Evolutionary conservation across 306 rosid genomes (phyloP).

Genomic region (Cucumis hystrix): DNA sequence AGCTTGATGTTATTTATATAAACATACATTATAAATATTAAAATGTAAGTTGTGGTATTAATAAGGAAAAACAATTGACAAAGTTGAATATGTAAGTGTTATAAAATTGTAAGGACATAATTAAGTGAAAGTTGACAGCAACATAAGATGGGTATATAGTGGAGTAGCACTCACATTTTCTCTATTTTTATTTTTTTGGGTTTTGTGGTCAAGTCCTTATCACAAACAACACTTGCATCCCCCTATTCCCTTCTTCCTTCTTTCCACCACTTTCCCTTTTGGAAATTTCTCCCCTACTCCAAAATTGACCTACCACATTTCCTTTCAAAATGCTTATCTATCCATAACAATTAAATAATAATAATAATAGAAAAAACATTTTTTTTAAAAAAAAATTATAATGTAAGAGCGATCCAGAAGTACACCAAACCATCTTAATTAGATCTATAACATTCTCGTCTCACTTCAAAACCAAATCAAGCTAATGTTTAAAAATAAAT

Average conservation of each 20-base stretch:
- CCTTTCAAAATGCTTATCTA: not conserved
- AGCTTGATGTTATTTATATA: too few species aligned
- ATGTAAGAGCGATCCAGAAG: too few species aligned
- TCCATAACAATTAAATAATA: too few species aligned
- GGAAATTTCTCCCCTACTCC: not conserved
- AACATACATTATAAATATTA: not conserved
- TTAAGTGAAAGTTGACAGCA: constrained; percentile 4
- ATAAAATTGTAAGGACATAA: not conserved
- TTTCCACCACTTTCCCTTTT: not conserved
- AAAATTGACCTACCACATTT: not conserved
- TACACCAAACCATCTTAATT: too few species aligned
- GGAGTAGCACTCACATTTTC: not conserved
- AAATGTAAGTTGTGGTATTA: not conserved
- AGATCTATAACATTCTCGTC: too few species aligned
- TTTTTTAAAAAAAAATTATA: too few species aligned
- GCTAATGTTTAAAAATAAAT: too few species aligned
- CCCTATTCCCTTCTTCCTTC: not conserved
- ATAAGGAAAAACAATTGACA: not conserved
- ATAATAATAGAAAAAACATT: too few species aligned
- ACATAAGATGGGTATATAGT: not conserved
- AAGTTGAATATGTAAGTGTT: not conserved
- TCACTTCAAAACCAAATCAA: too few species aligned
- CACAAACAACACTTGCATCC: not conserved
- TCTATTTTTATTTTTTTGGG: not conserved
- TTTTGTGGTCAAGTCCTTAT: not conserved